Evolutionary conservation across 2,329 filamentous ascomycete species (phyloP), one percentile per base, ranked within the genome.

Genomic region (Clonostachys rosea): DNA sequence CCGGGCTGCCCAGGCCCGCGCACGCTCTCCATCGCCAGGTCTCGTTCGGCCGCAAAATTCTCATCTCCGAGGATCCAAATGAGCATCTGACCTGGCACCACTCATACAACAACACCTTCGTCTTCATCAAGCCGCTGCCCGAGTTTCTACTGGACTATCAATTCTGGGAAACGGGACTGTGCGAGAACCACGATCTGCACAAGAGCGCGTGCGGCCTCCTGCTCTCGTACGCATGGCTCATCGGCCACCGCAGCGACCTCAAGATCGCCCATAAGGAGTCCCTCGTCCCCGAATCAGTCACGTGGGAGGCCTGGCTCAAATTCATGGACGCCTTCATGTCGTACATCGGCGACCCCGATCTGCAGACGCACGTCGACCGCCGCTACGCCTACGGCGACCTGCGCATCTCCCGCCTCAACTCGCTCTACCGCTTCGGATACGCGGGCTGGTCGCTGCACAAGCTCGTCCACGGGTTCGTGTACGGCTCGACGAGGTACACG

Each of bases 361-460:
- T 70, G 34, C 53, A 62, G 5, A 44, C 45, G n/a, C 42, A 54
- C 3, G 53, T 71, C 34, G 56, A 73, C 57, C 47, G 46, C 5
- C 62, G 69, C 2, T 71, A 64, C 50, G 40, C 54, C 30, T 68
- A 63, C 47, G 68, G 67, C 40, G 66, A 70, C 52, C 56, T 72
- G 14, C 64, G 64, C 5, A 59, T 70, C 12, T 59, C 56, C 5
- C 56, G 64, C 12, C 58, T 68, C 47, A 67, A 68, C 45, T 64
- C 69, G 46, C 66, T 71, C 43, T 65, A 68, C 52, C 58, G 59
- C 30, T 51, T 71, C 20, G 48, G 60, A 11, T 50, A 50, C 12
- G 24, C 24, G 24, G 36, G 14, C 3, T 44, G 56, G 47, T 36
- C 53, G 14, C 36, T 17, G 24, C 62, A 57, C 55, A 47, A 56